phyloP scores from a whole-genome alignment of 208 protist genomes.

The Wallacemonas sp. region DNA sequence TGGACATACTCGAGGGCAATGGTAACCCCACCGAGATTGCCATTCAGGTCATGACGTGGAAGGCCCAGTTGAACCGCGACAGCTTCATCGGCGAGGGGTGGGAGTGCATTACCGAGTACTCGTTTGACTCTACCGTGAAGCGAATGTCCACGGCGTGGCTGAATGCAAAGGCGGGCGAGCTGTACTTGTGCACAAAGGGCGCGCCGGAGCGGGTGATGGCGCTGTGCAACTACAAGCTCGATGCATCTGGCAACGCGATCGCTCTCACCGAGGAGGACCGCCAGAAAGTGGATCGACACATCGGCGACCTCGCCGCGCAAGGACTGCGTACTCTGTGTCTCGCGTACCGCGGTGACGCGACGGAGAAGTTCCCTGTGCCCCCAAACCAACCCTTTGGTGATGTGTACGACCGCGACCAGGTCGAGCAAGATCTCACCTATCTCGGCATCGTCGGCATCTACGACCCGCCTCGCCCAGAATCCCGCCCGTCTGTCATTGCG shows the following conservation, averaged over 20 bases:
- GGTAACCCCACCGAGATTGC: slow-evolving; percentile 90
- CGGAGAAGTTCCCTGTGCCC: slow-evolving; percentile 33
- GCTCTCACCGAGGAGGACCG: slow-evolving; percentile 43
- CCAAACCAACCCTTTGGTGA: slow-evolving; percentile 81
- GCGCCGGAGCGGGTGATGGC: slow-evolving; percentile 84
- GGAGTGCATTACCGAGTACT: slow-evolving; percentile 81
- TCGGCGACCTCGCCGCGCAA: slow-evolving; percentile 61
- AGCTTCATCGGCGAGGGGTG: slow-evolving; percentile 66
- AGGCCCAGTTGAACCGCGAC: slow-evolving; percentile 69
- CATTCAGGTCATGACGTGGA: slow-evolving; percentile 91
- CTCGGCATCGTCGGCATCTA: slow-evolving; percentile 92
- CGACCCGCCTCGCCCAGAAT: slow-evolving; percentile 89
- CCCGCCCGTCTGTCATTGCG: slow-evolving; percentile 71
- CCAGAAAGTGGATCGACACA: slow-evolving; percentile 42
- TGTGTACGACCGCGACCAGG: slow-evolving; percentile 45
- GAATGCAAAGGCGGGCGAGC: slow-evolving; percentile 44
- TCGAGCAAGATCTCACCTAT: slow-evolving; percentile 45
- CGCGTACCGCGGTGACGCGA: slow-evolving; percentile 45
- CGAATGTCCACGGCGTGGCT: slow-evolving; percentile 86
- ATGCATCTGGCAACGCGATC: slow-evolving; percentile 35
- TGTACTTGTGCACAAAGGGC: slow-evolving; percentile 88
- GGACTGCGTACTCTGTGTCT: slow-evolving; percentile 70
- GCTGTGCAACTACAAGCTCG: slow-evolving; percentile 61
- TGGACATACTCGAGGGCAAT: slow-evolving; percentile 61
- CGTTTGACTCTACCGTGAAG: slow-evolving; percentile 89